These are phyloP conservation scores for Coleophoma cylindrospora DNA, from an alignment of 2,329 filamentous ascomycete species.

Conservation along the genomic window DNA sequence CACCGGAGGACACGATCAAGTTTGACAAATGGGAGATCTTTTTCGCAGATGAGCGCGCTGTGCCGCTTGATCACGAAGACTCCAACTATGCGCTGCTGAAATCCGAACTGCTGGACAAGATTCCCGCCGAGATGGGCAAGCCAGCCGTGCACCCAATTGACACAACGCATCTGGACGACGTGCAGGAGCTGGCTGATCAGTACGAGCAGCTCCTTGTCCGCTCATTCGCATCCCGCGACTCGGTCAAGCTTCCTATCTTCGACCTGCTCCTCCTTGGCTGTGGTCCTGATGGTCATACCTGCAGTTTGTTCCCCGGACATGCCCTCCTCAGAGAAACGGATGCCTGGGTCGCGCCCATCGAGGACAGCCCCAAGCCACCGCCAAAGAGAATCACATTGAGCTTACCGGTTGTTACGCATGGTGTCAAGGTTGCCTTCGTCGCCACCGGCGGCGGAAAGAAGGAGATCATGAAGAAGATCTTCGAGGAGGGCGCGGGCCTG, in stretches of 20 bases:
- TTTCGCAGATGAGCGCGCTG: constrained; percentile 95
- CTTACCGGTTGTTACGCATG: constrained; percentile 84
- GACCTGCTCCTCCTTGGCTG: constrained; percentile 91
- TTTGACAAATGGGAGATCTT: constrained; percentile 96
- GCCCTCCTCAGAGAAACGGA: constrained; percentile 77
- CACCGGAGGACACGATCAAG: constrained; percentile 56
- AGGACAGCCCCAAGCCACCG: constrained; percentile 93
- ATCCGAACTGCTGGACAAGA: constrained; percentile 81
- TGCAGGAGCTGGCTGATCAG: constrained; percentile 86
- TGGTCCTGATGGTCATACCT: constrained; percentile 95
- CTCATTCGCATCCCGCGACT: constrained; percentile 87
- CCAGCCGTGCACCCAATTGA: constrained; percentile 81
- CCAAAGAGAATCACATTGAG: constrained; percentile 87
- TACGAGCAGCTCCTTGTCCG: constrained; percentile 87
- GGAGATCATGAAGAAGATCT: constrained; percentile 87
- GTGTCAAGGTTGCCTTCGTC: constrained; percentile 82
- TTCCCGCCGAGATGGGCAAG: constrained; percentile 57
- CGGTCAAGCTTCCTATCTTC: constrained; percentile 90
- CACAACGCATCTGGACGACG: constrained; percentile 58
- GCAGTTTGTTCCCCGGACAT: constrained; percentile 91
- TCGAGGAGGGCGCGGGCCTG: constrained; percentile 68
- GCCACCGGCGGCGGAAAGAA: constrained; percentile 87
- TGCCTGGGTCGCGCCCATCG: constrained; percentile 89
- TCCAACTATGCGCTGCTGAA: constrained; percentile 92
- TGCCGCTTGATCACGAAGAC: constrained; percentile 85